A percentile compares a stretch with the other conserved stretches of the same genome.
Conservation (phyloP, 2,329 filamentous ascomycete genomes). For the Colletotrichum liaoningense region DNA sequence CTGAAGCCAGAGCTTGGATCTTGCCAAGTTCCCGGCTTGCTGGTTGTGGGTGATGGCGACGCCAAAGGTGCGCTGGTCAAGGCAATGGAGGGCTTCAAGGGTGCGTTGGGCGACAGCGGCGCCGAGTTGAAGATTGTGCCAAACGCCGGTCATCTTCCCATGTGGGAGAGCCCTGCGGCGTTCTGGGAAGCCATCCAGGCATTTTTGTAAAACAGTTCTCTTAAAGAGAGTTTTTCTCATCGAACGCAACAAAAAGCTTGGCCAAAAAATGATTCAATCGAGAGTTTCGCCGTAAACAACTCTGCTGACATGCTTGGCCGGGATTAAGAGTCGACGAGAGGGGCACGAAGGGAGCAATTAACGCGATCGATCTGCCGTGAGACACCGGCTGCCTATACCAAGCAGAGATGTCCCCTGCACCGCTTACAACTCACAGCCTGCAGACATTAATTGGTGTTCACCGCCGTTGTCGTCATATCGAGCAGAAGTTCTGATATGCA, state of each 20-base stretch:
- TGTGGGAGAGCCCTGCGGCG: conserved; percentile 78
- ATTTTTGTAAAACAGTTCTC: conserved; percentile 59
- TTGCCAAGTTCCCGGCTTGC: conserved; percentile 69
- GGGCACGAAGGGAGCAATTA: neutral
- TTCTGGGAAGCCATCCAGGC: conserved; percentile 73
- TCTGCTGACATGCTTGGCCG: neutral
- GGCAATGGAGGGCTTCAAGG: conserved; percentile 82
- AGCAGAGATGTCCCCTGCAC: conserved; percentile 15
- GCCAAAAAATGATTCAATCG: neutral
- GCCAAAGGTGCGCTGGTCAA: conserved; percentile 77
- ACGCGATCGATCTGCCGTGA: conserved; percentile 5
- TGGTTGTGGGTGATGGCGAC: conserved; percentile 80
- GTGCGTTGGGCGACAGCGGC: conserved; percentile 63
- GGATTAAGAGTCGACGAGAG: neutral
- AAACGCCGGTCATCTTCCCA: conserved; percentile 82
- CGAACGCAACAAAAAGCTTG: neutral
- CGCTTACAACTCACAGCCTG: neutral
- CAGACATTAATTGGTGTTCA: neutral
- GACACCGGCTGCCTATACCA: conserved; percentile 5
- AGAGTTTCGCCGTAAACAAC: conserved; percentile 8
- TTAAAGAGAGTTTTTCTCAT: neutral
- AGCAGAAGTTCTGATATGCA: neutral
- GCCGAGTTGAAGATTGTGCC: conserved; percentile 74
- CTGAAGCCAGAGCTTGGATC: conserved; percentile 66
- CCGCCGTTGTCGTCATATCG: conserved; percentile 1